phyloP scores from a whole-genome alignment of 2,329 filamentous ascomycete species.

The Ceratocystis variospora region DNA sequence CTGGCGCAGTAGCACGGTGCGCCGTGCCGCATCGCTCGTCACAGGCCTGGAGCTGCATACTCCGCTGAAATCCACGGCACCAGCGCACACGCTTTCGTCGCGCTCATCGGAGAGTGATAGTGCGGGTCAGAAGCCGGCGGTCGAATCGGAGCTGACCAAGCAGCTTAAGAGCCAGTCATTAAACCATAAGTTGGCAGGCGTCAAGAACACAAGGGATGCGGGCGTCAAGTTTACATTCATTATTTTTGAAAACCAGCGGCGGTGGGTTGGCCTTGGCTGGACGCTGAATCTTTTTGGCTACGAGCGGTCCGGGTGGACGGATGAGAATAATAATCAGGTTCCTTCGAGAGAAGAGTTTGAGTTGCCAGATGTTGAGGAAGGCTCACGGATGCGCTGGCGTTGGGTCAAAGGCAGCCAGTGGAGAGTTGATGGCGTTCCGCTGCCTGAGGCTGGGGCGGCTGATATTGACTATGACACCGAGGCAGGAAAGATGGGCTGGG shows the following conservation, averaged over 20 bases:
- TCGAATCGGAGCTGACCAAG: conserved; percentile 36
- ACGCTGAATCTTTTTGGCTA: conserved; percentile 83
- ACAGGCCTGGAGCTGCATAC: conserved; percentile 67
- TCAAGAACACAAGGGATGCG: conserved; percentile 38
- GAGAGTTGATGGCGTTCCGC: conserved; percentile 62
- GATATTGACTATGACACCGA: conserved; percentile 42
- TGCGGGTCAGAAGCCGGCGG: conserved; percentile 13
- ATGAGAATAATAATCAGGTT: conserved; percentile 78
- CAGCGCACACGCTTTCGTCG: conserved; percentile 16
- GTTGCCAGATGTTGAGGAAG: conserved; percentile 47
- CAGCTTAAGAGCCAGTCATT: conserved; percentile 27
- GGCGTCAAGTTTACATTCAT: conserved; percentile 94
- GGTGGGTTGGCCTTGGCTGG: conserved; percentile 93
- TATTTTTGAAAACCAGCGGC: conserved; percentile 87
- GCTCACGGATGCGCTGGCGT: conserved; percentile 44
- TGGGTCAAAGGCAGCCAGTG: conserved; percentile 82
- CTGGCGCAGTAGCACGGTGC: conserved; percentile 71
- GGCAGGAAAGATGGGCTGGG: conserved; percentile 66
- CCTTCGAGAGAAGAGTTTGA: conserved; percentile 58
- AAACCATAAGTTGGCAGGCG: conserved; percentile 3
- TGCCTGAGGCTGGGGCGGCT: conserved; percentile 34
- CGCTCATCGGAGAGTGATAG: conserved; percentile 23
- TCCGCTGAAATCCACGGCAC: conserved; percentile 26
- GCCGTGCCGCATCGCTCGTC: conserved; percentile 53
- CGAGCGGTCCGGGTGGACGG: conserved; percentile 83